Evolutionary conservation across 768 basidiomycete species (phyloP).

Genomic region (Favolaschia claudopus): DNA sequence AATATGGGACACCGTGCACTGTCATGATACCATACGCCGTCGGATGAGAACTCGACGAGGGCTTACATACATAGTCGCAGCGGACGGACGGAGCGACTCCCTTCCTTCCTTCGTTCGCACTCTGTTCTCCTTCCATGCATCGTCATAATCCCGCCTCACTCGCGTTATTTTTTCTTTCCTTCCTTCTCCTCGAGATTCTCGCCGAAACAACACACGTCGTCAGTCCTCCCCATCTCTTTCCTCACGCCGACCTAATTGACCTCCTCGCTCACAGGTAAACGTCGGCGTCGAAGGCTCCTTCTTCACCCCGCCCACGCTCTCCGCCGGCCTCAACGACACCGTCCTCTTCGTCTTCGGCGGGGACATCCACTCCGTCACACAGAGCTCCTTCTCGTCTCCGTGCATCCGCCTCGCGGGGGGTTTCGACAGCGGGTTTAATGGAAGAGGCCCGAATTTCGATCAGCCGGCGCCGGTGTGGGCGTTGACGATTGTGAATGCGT

Average conservation of each 20-base stretch:
- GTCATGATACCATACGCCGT: too few relatives aligned
- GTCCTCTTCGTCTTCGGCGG: conserved; percentile 50
- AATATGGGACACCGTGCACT: too few relatives aligned
- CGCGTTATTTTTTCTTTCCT: too few relatives aligned
- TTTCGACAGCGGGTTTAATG: conserved; percentile 46
- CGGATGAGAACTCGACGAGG: too few relatives aligned
- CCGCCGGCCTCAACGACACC: conserved; percentile 41
- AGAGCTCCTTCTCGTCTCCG: conserved; percentile 44
- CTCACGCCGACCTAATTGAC: neutral
- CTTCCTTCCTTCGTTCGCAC: too few relatives aligned
- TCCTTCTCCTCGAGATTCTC: too few relatives aligned
- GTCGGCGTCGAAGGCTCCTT: conserved; percentile 51
- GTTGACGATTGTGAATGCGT: conserved; percentile 43
- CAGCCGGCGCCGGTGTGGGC: conserved; percentile 38
- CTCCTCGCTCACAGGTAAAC: conserved; percentile 38
- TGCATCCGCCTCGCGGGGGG: conserved; percentile 48
- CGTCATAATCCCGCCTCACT: too few relatives aligned
- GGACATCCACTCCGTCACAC: conserved; percentile 48
- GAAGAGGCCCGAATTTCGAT: conserved; percentile 29
- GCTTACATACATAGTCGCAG: too few relatives aligned
- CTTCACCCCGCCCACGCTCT: conserved; percentile 42
- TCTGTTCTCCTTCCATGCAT: too few relatives aligned
- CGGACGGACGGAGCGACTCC: too few relatives aligned
- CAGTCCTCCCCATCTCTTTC: neutral
- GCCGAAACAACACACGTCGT: conserved; percentile 21